These are phyloP conservation scores for Zygosaccharomyces bisporus DNA, from an alignment of 805 yeast genomes.

Conservation along the genomic window DNA sequence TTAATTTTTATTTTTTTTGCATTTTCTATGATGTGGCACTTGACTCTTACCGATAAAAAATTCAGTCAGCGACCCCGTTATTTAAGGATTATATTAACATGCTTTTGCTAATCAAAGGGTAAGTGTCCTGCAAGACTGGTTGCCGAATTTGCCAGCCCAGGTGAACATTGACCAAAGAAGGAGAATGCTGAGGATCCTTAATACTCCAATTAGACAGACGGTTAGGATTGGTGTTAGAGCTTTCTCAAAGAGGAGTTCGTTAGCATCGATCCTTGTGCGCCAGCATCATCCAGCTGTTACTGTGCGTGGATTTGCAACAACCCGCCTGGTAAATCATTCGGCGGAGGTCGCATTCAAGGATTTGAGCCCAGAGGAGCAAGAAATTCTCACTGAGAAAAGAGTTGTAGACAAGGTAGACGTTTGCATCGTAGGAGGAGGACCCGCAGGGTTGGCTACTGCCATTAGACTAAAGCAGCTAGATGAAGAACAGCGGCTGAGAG, in stretches of 20 bases:
- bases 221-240: not conserved
- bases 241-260: not conserved
- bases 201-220: not conserved
- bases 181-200: not conserved
- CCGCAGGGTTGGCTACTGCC: constrained; percentile 95
- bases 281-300: not conserved
- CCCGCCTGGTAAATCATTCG: constrained; percentile 2
- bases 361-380: constrained; percentile 44
- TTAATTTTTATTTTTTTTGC: not conserved
- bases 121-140: not conserved
- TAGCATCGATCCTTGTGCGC: not conserved
- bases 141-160: not conserved
- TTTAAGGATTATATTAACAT: not conserved
- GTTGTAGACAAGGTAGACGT: constrained; percentile 88
- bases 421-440: constrained; percentile 96
- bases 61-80: not conserved
- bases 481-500: constrained; percentile 61
- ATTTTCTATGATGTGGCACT: not conserved
- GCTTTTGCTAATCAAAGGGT: not conserved
- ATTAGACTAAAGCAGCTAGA: constrained; percentile 85
- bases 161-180: not conserved
- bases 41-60: constrained; percentile 4
- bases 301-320: constrained; percentile 6
- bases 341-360: constrained; percentile 18
- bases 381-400: constrained; percentile 55